Evolutionary conservation across 768 basidiomycete species (phyloP).

Genomic region (Suillus tomentosus): DNA sequence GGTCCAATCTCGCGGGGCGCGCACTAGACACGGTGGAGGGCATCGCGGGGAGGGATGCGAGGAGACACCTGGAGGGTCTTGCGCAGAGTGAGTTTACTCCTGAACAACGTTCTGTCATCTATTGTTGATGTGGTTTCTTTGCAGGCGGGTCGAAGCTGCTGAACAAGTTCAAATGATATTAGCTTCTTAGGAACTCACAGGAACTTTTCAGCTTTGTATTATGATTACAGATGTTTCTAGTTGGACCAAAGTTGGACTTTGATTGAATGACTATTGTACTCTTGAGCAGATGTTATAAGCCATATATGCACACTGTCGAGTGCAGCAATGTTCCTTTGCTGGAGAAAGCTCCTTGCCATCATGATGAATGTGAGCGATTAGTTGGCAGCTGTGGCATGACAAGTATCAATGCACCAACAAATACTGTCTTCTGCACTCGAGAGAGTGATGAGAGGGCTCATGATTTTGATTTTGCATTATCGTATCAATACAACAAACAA

Average conservation of each 20-base stretch:
- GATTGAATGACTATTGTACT: too few relatives aligned
- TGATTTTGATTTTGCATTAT: not conserved
- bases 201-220: not conserved
- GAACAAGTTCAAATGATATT: conserved; percentile 17
- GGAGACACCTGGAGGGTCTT: conserved; percentile 51
- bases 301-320: not conserved
- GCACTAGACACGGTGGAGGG: conserved; percentile 57
- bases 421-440: not conserved
- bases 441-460: not conserved
- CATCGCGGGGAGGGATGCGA: conserved; percentile 52
- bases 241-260: too few relatives aligned
- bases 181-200: not conserved
- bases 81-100: conserved; percentile 50
- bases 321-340: not conserved
- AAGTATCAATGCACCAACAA: not conserved
- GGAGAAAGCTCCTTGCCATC: not conserved
- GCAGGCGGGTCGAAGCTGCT: conserved; percentile 16
- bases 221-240: not conserved
- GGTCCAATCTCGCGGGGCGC: conserved; percentile 25
- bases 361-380: not conserved
- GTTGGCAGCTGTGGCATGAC: not conserved
- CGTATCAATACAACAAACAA: too few relatives aligned
- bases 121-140: not conserved
- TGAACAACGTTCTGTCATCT: conserved; percentile 10
- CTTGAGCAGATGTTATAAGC: not conserved